Base-by-base conservation (phyloP, 2,329 filamentous ascomycete species). In the Epichloe brachyelytri region DNA sequence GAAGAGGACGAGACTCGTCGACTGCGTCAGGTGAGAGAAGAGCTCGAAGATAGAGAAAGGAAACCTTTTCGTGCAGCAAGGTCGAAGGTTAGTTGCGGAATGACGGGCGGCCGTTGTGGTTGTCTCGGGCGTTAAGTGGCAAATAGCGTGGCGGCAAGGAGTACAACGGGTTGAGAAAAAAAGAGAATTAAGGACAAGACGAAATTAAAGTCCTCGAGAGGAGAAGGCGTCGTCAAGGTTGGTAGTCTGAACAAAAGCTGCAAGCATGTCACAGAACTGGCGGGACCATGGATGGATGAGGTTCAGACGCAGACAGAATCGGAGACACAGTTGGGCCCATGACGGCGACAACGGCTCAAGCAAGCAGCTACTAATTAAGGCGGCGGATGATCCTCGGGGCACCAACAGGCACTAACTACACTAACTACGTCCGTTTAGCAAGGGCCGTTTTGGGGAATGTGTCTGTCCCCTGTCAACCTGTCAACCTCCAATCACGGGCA, bases 361-460 rank as follows among this genome's bases (percentile, higher is more conserved):
- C 30, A 30, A n/a, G 15, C 36, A 37, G 33, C 44, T 36, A 19
- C 17, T 22, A 15, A 8, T 11, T 15, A 10, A 10, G n/a, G 47
- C 20, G 47, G 43, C 51, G 46, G 47, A 43, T 46, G 51, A 52
- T 43, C 38, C 20, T 43, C 40, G 46, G 46, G 30, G 30, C 30
- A 30, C 30, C 30, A 38, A n/a, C 12, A 6, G 37, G 14, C 14
- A 38, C 14, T 1, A 2, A 15, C n/a, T n/a, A 26, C 22, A 22
- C 22, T 0, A 26, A 26, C 22, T 26, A 26, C 22, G 7, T 26
- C 22, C 22, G 22, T 26, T 26, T 7, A 38, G 36, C 36, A 3
- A n/a, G 12, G 14, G 36, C 36, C 36, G 36, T n/a, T 38, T 38
- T 15, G 36, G 36, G 36, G 14, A n/a, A 38, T 10, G 8, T 30